Evolutionary conservation across 768 basidiomycete genomes (phyloP), one percentile per base, ranked within the genome.

Genomic region (Suillus subalutaceus): DNA sequence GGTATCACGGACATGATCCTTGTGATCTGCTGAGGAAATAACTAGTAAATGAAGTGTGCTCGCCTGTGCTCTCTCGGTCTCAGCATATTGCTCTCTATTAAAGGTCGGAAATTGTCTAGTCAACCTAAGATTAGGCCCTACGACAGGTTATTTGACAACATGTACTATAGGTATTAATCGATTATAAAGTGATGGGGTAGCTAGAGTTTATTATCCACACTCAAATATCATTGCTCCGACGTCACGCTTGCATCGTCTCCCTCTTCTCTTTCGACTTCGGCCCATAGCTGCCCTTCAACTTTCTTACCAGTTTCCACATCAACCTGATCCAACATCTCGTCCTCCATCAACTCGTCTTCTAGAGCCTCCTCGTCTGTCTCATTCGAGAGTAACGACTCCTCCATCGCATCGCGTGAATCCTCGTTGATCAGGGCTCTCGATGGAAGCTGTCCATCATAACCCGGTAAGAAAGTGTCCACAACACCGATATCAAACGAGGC

Each of bases 211-310:
- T 41, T 59, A 41, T 26, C 38, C 7, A 16, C 38, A 59, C 10
- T 59, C 58, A 59, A 41, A 56, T 41, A 41, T 41, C 20, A 59
- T 18, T 40, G 3, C 26, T 59, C 38, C 26, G 58, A 59, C 16
- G 23, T 40, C 9, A 30, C 59, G 10, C 23, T 58, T 40, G 23
- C 23, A 40, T 58, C 57, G 9, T 40, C 61, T 65, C 61, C 16
- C 62, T 66, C 69, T 58, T 46, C 7, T 48, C 26, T 66, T 23
- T 70, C 83, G 80, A 86, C 64, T 12, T 66, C 63, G 0, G 38
- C 71, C 86, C 84, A 87, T 32, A 86, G 73, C n/a, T 65, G 43
- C 18, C 70, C 67, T 73, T 88, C 85, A 62, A 81, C 79, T 26
- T 63, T 66, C 40, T 65, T 70, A 30, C 79, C 81, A 16, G 67